A percentile compares a stretch with the other conserved stretches of the same genome.
These are phyloP conservation scores for Podosphaera fusca DNA, from an alignment of 2,329 filamentous ascomycete species.

Conservation along the genomic window DNA sequence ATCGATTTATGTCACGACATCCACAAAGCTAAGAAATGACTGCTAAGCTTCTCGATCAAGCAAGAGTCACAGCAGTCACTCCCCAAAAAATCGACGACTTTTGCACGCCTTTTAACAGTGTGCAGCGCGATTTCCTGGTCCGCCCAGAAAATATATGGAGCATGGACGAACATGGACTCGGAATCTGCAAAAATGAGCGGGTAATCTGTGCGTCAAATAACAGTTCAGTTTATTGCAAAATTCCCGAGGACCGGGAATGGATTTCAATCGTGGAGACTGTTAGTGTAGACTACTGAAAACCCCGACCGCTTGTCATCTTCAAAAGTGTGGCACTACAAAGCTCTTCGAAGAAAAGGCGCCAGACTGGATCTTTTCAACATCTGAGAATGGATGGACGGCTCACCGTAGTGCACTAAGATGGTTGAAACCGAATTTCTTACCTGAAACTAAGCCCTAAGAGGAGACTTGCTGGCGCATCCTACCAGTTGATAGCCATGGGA, in stretches of 20 bases:
- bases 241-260: too few relatives aligned
- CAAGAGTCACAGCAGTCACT: neutral
- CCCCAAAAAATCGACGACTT: neutral
- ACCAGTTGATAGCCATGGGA: neutral
- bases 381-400: neutral
- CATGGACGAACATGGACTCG: neutral
- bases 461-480: neutral
- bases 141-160: neutral
- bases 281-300: too few relatives aligned
- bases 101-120: neutral
- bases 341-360: neutral
- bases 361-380: neutral
- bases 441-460: conserved; percentile 1
- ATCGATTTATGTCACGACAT: neutral
- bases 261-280: too few relatives aligned
- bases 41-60: neutral
- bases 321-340: neutral
- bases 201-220: too few relatives aligned
- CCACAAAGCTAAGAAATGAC: neutral
- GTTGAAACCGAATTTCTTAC: neutral
- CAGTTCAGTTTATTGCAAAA: too few relatives aligned
- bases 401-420: neutral
- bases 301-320: neutral
- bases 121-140: neutral
- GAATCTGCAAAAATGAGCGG: neutral